These are phyloP conservation scores for Fusarium sp. DNA, from an alignment of 2,329 filamentous ascomycete genomes.

Conservation along the genomic window DNA sequence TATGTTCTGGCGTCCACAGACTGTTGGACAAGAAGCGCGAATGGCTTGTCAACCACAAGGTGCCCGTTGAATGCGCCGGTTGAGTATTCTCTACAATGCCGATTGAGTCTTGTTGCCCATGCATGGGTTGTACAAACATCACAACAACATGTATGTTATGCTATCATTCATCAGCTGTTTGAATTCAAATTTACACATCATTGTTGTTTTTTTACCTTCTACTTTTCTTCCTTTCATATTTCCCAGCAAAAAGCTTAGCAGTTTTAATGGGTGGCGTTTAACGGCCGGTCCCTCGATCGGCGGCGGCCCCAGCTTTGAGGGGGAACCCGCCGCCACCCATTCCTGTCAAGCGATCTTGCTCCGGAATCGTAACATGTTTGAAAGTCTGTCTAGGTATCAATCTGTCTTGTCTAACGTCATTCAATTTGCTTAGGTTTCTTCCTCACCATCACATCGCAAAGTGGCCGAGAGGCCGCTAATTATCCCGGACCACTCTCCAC, in stretches of 20 bases:
- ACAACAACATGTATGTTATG: conserved; percentile 39
- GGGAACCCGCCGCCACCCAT: conserved; percentile 43
- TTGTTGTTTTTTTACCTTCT: neutral
- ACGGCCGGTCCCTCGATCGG: conserved; percentile 43
- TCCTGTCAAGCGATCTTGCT: conserved; percentile 29
- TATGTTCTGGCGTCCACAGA: conserved; percentile 59
- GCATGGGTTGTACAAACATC: conserved; percentile 49
- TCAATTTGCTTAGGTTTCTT: conserved; percentile 28
- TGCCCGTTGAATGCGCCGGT: conserved; percentile 48
- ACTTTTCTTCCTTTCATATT: conserved; percentile 1
- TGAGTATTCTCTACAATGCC: conserved; percentile 44
- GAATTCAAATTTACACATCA: conserved; percentile 6
- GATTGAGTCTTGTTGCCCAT: conserved; percentile 50
- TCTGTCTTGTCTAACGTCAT: conserved; percentile 42
- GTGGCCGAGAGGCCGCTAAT: conserved; percentile 38
- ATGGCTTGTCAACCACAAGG: conserved; percentile 53
- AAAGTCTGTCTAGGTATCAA: conserved; percentile 17
- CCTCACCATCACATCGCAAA: conserved; percentile 31
- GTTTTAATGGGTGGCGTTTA: conserved; percentile 40
- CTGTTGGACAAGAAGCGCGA: conserved; percentile 57
- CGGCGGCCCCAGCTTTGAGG: conserved; percentile 40
- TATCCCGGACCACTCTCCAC: conserved; percentile 48
- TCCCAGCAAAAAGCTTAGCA: conserved; percentile 33
- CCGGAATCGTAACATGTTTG: conserved; percentile 32
- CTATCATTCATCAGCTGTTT: conserved; percentile 2